Evolutionary conservation across 2,329 filamentous ascomycete species (phyloP), one percentile per base, ranked within the genome.

Genomic region (Aureobasidium vineae): DNA sequence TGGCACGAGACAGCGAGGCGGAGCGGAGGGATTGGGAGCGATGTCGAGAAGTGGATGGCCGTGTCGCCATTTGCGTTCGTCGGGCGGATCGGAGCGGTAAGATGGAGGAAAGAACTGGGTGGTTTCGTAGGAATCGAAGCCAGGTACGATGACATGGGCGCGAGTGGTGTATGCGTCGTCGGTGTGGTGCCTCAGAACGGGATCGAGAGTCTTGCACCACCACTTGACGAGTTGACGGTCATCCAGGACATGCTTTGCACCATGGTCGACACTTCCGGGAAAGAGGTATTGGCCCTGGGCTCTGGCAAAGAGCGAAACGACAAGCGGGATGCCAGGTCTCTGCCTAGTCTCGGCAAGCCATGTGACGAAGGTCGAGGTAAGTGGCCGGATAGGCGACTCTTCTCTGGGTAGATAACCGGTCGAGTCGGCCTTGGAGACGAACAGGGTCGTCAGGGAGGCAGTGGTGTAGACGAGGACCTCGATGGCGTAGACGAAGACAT

Each of bases 351-450:
- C 84, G 31, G 95, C 83, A 0, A 99, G 82, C 78, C 90, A 90
- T 13, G 85, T 82, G 26, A 99, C 77, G 70, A 98, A 97, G 0
- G 87, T 85, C 5, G 87, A 86, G 56, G 88, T 89, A 52, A 96
- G 84, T 38, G 87, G 83, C 69, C 90, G 87, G 59, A 97, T 84
- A 0, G 92, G 92, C 3, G 91, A 95, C 0, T 36, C 33, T 36
- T 36, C 2, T 36, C 33, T 36, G 11, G 33, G 33, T 11, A 97
- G 80, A 75, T 92, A 96, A 28, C 96, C 95, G 0, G 94, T 97
- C 11, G 95, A 97, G 79, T 99, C 95, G 57, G 95, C 95, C 78
- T 99, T 99, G 69, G 93, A 94, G 28, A 99, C 89, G 76, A 99
- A 99, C 64, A 98, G 84, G 4, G 91, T 97, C 1, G 90, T 96